Evolutionary conservation across 2,329 filamentous ascomycete species (phyloP), one percentile per base, ranked within the genome.

Genomic region (Colletotrichum tamarilloi): DNA sequence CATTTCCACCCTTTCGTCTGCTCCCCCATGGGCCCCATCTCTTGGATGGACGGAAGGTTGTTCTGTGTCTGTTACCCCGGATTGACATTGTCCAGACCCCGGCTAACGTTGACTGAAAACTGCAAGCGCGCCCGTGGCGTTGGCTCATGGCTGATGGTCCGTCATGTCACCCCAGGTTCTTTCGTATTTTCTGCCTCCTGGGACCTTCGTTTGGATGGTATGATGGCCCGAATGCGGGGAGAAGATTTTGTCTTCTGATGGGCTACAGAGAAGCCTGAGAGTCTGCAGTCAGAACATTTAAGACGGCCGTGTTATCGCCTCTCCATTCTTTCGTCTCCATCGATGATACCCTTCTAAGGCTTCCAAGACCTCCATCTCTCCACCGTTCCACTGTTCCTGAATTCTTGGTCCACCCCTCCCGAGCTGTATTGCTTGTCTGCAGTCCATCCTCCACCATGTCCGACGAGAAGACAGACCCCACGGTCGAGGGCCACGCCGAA

Each of bases 381-480:
- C 68, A 67, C 32, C 19, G 52, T 35, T 63, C 67, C 60, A 69
- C 70, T 65, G 68, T 65, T 70, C 32, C 49, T 42, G 67, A 62
- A 14, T 53, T 30, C 49, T 62, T 35, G 72, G 55, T 53, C 57
- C 67, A 71, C 62, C 32, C 66, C 28, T 52, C 26, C 11, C 28
- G 71, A 67, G 62, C 56, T 57, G 26, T 30, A 53, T 26, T 67
- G 57, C 55, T 62, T 55, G 24, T 49, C 52, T 52, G 52, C 63
- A 64, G 30, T 46, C 52, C 28, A 49, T 46, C 42, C 1, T 52
- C 55, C 49, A 69, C 46, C 60, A 81, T 81, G 79, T 74, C 76
- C 35, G 52, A 73, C 52, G 76, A 68, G 42, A 76, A 75, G 67
- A 67, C 68, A 49, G 68, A 67, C 24, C 8, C 32, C 26, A 60